Percentiles rank a stretch among this genome's conserved stretches.
These are phyloP conservation scores for Huiozyma sinensis DNA, from an alignment of 805 yeast genomes.

Conservation along the genomic window DNA sequence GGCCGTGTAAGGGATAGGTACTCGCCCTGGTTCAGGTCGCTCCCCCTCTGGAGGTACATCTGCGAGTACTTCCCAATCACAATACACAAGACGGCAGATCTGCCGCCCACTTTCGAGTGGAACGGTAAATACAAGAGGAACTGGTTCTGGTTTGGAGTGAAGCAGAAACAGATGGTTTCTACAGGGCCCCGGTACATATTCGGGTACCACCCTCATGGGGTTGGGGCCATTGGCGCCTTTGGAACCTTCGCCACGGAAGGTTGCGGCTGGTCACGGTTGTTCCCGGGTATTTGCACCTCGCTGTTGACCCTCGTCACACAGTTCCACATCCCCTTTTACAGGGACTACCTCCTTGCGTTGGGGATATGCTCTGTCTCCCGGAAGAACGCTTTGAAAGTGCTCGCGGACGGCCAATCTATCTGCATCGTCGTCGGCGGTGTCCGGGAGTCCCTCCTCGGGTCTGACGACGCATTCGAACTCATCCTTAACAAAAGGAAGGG, in stretches of 20 bases:
- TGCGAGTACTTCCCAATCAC: constrained; percentile 71
- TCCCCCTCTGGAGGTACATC: constrained; percentile 58
- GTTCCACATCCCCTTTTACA: constrained; percentile 70
- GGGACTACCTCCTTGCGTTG: constrained; percentile 72
- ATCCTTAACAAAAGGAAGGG: constrained; percentile 76
- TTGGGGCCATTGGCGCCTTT: constrained; percentile 82
- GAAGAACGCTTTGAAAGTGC: constrained; percentile 53
- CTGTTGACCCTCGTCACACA: constrained; percentile 75
- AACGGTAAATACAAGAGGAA: constrained; percentile 7
- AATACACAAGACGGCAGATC: constrained; percentile 54
- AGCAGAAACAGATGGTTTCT: constrained; percentile 20
- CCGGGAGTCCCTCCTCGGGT: constrained; percentile 67
- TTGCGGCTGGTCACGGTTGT: constrained; percentile 49
- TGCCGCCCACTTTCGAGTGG: constrained; percentile 59
- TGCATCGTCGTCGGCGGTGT: constrained; percentile 96
- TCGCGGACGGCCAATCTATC: constrained; percentile 59
- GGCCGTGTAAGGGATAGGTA: constrained; percentile 56
- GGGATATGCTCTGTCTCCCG: constrained; percentile 83
- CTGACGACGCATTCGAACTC: constrained; percentile 49
- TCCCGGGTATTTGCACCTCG: constrained; percentile 78
- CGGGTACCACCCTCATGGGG: constrained; percentile 96
- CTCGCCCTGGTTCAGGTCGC: constrained; percentile 45
- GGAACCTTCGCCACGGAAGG: constrained; percentile 81
- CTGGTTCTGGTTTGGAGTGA: not conserved
- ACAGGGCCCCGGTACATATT: constrained; percentile 73